Evolutionary conservation across 345 rosid genomes (phyloP).

Genomic region (Turnera subulata): DNA sequence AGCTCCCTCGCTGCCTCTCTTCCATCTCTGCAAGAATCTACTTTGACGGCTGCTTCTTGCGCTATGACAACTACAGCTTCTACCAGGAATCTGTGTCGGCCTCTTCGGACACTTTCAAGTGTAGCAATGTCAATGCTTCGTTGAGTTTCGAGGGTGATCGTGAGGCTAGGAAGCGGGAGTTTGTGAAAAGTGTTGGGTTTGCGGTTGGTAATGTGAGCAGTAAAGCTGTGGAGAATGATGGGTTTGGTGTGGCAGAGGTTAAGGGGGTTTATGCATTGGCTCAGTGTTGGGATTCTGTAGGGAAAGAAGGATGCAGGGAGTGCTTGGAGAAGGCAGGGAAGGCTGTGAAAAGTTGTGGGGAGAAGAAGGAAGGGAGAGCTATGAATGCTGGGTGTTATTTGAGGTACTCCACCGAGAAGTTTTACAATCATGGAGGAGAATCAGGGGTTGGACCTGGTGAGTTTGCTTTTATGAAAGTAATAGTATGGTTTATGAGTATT

Average conservation of each 20-base stretch:
- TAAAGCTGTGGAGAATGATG: conserved; percentile 29
- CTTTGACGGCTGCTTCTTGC: conserved; percentile 65
- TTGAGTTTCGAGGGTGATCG: background rate
- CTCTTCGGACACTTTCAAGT: conserved; percentile 25
- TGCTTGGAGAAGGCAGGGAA: conserved; percentile 41
- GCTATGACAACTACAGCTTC: conserved; percentile 53
- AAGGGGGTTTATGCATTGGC: conserved; percentile 40
- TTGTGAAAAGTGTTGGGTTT: conserved; percentile 13
- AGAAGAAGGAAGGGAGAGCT: conserved; percentile 46
- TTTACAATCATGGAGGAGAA: conserved; percentile 18
- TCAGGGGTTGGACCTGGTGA: conserved; percentile 25
- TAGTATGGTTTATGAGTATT: background rate
- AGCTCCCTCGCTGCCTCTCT: conserved; percentile 55
- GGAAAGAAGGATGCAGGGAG: conserved; percentile 29
- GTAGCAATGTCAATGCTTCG: conserved; percentile 17
- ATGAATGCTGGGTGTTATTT: conserved; percentile 43
- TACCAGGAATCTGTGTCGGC: conserved; percentile 37
- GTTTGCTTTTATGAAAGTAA: background rate
- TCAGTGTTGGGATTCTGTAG: conserved; percentile 50
- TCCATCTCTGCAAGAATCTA: conserved; percentile 41
- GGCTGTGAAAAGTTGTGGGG: conserved; percentile 28
- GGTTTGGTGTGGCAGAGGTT: conserved; percentile 28
- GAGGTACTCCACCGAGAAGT: conserved; percentile 39
- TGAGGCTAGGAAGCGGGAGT: background rate
- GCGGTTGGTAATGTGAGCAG: conserved; percentile 31